phyloP scores from a whole-genome alignment of 1,284 basidiomycete genomes.

The Ganoderma resinaceum region DNA sequence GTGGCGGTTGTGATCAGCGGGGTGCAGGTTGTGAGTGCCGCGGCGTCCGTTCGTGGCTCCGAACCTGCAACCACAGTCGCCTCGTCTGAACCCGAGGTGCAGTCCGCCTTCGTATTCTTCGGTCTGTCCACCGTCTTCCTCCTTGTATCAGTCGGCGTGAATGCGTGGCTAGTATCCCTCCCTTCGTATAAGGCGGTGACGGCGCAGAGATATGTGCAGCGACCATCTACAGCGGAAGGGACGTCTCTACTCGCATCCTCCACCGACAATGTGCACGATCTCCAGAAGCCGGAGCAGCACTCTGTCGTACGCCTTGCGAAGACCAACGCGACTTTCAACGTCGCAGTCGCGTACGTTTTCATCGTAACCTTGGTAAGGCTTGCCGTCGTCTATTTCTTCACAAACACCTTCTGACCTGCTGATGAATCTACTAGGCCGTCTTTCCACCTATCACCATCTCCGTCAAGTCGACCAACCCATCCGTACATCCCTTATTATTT shows the following conservation, averaged over 20 bases:
- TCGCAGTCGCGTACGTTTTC: conserved; percentile 81
- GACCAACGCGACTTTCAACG: conserved; percentile 72
- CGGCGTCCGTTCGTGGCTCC: conserved; percentile 53
- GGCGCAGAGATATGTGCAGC: conserved; percentile 42
- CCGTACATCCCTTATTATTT: conserved; percentile 70
- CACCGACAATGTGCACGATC: conserved; percentile 16
- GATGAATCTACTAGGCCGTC: conserved; percentile 66
- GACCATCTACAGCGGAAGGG: conserved; percentile 12
- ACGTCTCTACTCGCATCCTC: conserved; percentile 18
- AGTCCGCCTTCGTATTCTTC: conserved; percentile 77
- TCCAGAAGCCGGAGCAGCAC: conserved; percentile 28
- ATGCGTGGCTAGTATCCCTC: conserved; percentile 62
- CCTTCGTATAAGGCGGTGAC: conserved; percentile 64
- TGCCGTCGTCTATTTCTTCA: neutral
- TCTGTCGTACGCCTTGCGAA: conserved; percentile 61
- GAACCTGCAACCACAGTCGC: conserved; percentile 43
- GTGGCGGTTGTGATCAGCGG: conserved; percentile 76
- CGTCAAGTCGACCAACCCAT: conserved; percentile 67
- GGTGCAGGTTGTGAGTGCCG: conserved; percentile 73
- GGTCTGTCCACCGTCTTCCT: conserved; percentile 72
- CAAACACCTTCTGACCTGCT: neutral
- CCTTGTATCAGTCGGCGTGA: conserved; percentile 54
- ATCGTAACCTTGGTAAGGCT: conserved; percentile 77
- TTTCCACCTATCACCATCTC: conserved; percentile 87
- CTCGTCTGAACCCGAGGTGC: conserved; percentile 51